Base-by-base conservation (phyloP, 2,329 filamentous ascomycete species). In the Trichoderma cornu-damae region DNA sequence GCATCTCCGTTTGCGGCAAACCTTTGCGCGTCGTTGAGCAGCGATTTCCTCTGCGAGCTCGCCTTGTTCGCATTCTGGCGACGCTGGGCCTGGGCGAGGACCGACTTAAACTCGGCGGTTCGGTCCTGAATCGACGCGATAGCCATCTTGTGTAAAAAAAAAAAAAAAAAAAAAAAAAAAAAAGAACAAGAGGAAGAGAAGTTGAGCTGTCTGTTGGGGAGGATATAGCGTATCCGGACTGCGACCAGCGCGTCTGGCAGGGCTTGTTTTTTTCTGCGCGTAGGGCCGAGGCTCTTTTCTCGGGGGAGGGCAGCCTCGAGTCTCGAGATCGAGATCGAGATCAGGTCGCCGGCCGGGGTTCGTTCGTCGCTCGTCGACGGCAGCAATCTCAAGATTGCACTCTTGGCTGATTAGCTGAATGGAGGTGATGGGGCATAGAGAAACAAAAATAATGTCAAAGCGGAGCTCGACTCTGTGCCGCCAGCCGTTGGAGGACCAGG, bases 21-120 rank as follows among this genome's bases (percentile, higher is more conserved):
- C 75, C 88, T 88, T 72, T 93, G 86, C 44, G 85, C 79, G 65
- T 89, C 84, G 46, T 82, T 85, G 59, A 96, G 79, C 50, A 96
- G 83, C 40, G 89, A 90, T 70, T 91, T 87, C 64, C 89, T 84
- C 73, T 95, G 89, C 30, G 88, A 80, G 66, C 89, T 84, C 51
- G 87, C 79, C 75, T 95, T 96, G 60, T 83, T 84, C 9, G 86
- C 81, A 30, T 86, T 85, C 67, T 94, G 85, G 62, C 86, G 83
- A 69, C 87, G 88, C 74, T 96, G 90, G 51, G 90, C 89, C 70
- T 96, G 90, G 44, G 83, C 79, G 61, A 97, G 84, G 68, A 97
- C 95, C 62, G 91, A 89, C 71, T 87, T 88, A 81, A 99, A 99
- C 80, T 99, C 94, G 69, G 85, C 82, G 58, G 94, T 99, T 69